These are phyloP conservation scores for Arabidopsis hybrid DNA, from an alignment of 441 rosid genomes.

Conservation along the genomic window DNA sequence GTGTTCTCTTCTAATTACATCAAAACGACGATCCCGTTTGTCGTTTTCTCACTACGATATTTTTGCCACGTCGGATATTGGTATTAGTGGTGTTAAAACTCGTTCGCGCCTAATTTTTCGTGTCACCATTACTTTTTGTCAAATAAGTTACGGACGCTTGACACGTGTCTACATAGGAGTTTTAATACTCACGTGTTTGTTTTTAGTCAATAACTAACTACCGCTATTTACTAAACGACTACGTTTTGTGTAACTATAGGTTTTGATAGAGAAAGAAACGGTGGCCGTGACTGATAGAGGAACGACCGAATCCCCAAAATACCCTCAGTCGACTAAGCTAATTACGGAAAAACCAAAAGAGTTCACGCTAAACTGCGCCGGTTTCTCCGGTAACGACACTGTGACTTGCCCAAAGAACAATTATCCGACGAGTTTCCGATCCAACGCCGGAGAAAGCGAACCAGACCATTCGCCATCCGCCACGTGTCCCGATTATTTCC, in stretches of 20 bases:
- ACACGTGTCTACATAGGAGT: constrained; percentile 29
- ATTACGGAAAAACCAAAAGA: constrained; percentile 37
- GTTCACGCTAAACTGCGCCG: constrained; percentile 39
- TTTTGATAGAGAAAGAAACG: constrained; percentile 35
- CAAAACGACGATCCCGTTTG: constrained; percentile 8
- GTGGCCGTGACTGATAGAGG: constrained; percentile 18
- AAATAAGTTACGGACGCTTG: constrained; percentile 16
- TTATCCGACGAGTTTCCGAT: constrained; percentile 35
- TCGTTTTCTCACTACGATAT: not conserved
- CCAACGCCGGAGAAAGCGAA: constrained; percentile 10
- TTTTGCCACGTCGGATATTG: constrained; percentile 34
- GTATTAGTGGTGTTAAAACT: constrained; percentile 6
- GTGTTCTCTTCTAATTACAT: not conserved
- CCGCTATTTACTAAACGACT: constrained; percentile 2
- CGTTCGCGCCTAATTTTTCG: constrained; percentile 29
- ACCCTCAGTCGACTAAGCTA: constrained; percentile 43
- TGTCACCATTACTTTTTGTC: constrained; percentile 27
- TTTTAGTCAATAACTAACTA: not conserved
- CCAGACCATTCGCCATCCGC: constrained; percentile 17
- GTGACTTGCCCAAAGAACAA: constrained; percentile 34
- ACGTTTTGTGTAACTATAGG: constrained; percentile 17
- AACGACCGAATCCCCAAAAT: not conserved
- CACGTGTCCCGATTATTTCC: constrained; percentile 64
- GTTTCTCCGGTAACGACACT: constrained; percentile 30
- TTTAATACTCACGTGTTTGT: constrained; percentile 1